These are phyloP conservation scores for Nakazawaea holstii DNA, from an alignment of 805 yeast genomes.

Conservation along the genomic window DNA sequence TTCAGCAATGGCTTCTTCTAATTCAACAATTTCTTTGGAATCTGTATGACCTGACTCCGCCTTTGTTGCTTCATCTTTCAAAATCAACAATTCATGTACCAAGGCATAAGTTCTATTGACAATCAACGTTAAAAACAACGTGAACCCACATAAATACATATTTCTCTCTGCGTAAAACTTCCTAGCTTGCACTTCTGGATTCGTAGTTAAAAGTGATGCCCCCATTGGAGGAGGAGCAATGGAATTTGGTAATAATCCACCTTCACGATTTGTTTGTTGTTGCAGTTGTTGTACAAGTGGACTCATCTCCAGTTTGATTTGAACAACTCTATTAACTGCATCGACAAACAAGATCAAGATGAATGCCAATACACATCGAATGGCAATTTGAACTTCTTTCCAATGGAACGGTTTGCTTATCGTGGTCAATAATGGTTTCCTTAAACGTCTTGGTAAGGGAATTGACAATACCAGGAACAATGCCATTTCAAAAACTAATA, in stretches of 20 bases:
- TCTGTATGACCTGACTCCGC: constrained; percentile 21
- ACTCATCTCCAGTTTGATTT: constrained; percentile 59
- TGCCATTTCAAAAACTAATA: constrained; percentile 72
- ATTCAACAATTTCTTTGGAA: constrained; percentile 34
- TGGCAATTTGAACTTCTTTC: constrained; percentile 66
- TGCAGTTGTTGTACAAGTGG: constrained; percentile 15
- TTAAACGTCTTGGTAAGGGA: constrained; percentile 74
- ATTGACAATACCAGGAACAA: constrained; percentile 75
- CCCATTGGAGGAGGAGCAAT: constrained; percentile 7
- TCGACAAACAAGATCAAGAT: constrained; percentile 81
- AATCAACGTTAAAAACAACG: constrained; percentile 82
- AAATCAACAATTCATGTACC: constrained; percentile 64
- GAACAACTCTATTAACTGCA: constrained; percentile 75
- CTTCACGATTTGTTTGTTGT: constrained; percentile 16
- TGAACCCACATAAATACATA: constrained; percentile 92
- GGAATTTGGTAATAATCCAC: constrained; percentile 27
- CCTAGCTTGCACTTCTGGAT: constrained; percentile 80
- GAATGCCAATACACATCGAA: constrained; percentile 80
- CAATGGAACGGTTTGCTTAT: constrained; percentile 66
- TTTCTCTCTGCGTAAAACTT: constrained; percentile 95
- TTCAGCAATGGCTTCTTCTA: constrained; percentile 46
- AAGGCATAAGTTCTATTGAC: constrained; percentile 79
- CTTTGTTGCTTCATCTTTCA: constrained; percentile 54
- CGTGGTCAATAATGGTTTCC: constrained; percentile 61
- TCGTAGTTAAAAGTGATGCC: constrained; percentile 16